phyloP scores from a whole-genome alignment of 306 rosid genomes.

The Medicago truncatula region MtrunA17r5.0-ANR NC_053045.1:33615501-33616000 shows the following conservation, averaged over 20 bases:
- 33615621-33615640: slow-evolving; percentile 99
- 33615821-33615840: slow-evolving; percentile 20
- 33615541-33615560: slow-evolving; percentile 9
- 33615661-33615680: slow-evolving; percentile 89
- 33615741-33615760: slow-evolving; percentile 15
- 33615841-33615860: slow-evolving; percentile 3
- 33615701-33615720: slow-evolving; percentile 70
- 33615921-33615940: slow-evolving; percentile 93
- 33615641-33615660: slow-evolving; percentile 88
- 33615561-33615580: slow-evolving; percentile 36
- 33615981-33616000: slow-evolving; percentile 77
- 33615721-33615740: slow-evolving; percentile 16
- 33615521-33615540: not conserved
- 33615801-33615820: not conserved
- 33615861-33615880: slow-evolving; percentile 24
- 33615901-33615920: slow-evolving; percentile 88
- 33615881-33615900: slow-evolving; percentile 77
- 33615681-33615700: slow-evolving; percentile 82
- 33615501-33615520: slow-evolving; percentile 3
- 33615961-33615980: slow-evolving; percentile 82
- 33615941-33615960: slow-evolving; percentile 94
- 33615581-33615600: slow-evolving; percentile 99
- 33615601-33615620: slow-evolving; percentile 88
- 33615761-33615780: slow-evolving; percentile 7
- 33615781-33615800: slow-evolving; percentile 17